A percentile compares a stretch with the other conserved stretches of the same genome.
phyloP scores from a whole-genome alignment of 768 basidiomycete genomes.

The Plicaturopsis crispa region DNA sequence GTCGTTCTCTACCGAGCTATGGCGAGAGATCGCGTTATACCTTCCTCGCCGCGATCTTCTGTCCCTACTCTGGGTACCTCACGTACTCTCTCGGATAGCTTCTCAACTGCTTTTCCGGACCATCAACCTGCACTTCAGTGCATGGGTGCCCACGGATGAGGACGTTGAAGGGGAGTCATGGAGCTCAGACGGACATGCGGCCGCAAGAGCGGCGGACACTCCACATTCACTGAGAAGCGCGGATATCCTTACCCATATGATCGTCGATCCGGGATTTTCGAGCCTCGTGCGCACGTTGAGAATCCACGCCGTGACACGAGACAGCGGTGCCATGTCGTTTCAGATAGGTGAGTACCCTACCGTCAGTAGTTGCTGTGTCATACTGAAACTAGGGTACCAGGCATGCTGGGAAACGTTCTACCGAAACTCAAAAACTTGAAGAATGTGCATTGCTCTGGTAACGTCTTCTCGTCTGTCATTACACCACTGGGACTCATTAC shows the following conservation, averaged over 20 bases:
- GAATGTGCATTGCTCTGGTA: slow-evolving; percentile 56
- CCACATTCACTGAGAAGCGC: slow-evolving; percentile 60
- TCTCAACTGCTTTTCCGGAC: slow-evolving; percentile 59
- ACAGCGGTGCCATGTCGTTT: slow-evolving; percentile 49
- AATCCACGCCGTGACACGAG: slow-evolving; percentile 45
- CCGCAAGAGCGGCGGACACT: slow-evolving; percentile 30
- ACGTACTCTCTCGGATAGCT: slow-evolving; percentile 60
- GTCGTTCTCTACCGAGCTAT: slow-evolving; percentile 64
- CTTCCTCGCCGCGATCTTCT: slow-evolving; percentile 61
- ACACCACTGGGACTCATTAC: no score
- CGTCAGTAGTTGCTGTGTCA: not conserved
- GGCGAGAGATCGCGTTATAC: slow-evolving; percentile 59
- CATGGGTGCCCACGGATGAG: slow-evolving; percentile 21
- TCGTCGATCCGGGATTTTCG: slow-evolving; percentile 53
- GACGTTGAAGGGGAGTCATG: slow-evolving; percentile 16
- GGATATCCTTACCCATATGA: slow-evolving; percentile 62
- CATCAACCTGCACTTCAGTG: slow-evolving; percentile 56
- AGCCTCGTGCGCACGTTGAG: slow-evolving; percentile 47
- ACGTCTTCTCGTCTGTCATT: no score
- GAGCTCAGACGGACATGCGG: slow-evolving; percentile 11
- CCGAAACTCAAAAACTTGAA: slow-evolving; percentile 54
- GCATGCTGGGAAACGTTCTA: slow-evolving; percentile 64
- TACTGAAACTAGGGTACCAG: slow-evolving; percentile 19
- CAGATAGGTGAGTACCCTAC: slow-evolving; percentile 45
- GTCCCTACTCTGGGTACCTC: slow-evolving; percentile 55